These are phyloP conservation scores for Ramalina intermedia DNA, from an alignment of 495 filamentous ascomycete genomes.

Conservation along the genomic window DNA sequence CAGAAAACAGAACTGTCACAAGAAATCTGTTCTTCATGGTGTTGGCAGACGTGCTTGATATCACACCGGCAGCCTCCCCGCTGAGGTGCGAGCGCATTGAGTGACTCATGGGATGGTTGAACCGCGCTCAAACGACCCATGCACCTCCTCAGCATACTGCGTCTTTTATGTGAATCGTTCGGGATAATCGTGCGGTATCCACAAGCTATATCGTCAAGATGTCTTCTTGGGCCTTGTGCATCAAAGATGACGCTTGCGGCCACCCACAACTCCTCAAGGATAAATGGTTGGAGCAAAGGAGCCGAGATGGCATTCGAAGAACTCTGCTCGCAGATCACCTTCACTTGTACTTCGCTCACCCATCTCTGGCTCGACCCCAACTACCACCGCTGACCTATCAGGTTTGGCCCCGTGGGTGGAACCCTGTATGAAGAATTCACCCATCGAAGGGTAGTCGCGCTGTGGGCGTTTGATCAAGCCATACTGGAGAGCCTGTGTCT, in stretches of 20 bases:
- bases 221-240: not conserved
- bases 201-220: too few species aligned
- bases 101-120: too few species aligned
- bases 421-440: not conserved
- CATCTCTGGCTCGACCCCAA: slow-evolving; percentile 7
- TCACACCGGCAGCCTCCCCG: too few species aligned
- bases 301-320: slow-evolving; percentile 10
- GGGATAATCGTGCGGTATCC: too few species aligned
- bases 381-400: slow-evolving; percentile 6
- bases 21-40: too few species aligned
- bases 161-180: too few species aligned
- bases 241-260: slow-evolving; percentile 10
- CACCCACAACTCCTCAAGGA: slow-evolving; percentile 2
- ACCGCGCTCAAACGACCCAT: too few species aligned
- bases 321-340: slow-evolving; percentile 8
- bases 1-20: too few species aligned
- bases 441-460: slow-evolving; percentile 2
- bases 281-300: slow-evolving; percentile 6
- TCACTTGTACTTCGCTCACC: slow-evolving; percentile 1
- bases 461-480: slow-evolving; percentile 5
- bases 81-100: too few species aligned
- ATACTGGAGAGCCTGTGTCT: slow-evolving; percentile 1
- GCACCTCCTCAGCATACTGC: too few species aligned
- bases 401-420: slow-evolving; percentile 2
- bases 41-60: too few species aligned